These are phyloP conservation scores for Zygosaccharomyces kombuchaensis DNA, from an alignment of 805 yeast genomes.

Conservation along the genomic window DNA sequence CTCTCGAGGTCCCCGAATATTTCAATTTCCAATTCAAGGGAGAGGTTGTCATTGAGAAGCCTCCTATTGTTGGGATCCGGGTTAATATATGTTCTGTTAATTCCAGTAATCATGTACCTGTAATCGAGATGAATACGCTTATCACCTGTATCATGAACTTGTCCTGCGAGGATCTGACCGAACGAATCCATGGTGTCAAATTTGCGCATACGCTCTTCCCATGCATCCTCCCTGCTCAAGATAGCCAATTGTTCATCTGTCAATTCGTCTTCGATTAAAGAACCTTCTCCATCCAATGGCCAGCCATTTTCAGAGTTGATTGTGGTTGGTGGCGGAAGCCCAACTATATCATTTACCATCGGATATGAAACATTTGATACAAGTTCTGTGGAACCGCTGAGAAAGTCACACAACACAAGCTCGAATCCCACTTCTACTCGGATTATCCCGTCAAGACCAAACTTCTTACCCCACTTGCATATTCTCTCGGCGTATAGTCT, in stretches of 20 bases:
- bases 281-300: slow-evolving; percentile 29
- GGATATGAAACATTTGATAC: slow-evolving; percentile 43
- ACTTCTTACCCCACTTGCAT: slow-evolving; percentile 50
- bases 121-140: slow-evolving; percentile 48
- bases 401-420: slow-evolving; percentile 54
- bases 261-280: slow-evolving; percentile 20
- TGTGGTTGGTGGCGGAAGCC: slow-evolving; percentile 36
- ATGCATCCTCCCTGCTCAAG: slow-evolving; percentile 24
- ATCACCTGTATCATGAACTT: slow-evolving; percentile 46
- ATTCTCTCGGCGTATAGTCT: slow-evolving; percentile 44
- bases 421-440: slow-evolving; percentile 61
- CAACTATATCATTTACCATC: slow-evolving; percentile 36
- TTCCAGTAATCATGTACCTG: slow-evolving; percentile 48
- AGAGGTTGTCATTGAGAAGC: slow-evolving; percentile 35
- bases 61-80: slow-evolving; percentile 47
- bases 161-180: slow-evolving; percentile 47
- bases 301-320: slow-evolving; percentile 28
- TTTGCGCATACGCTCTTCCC: slow-evolving; percentile 19
- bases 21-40: slow-evolving; percentile 34
- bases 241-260: slow-evolving; percentile 22
- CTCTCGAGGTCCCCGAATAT: slow-evolving; percentile 37
- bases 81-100: slow-evolving; percentile 46
- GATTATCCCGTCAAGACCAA: slow-evolving; percentile 55
- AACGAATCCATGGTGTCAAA: slow-evolving; percentile 36
- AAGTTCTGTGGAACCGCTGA: slow-evolving; percentile 41